Evolutionary conservation across 768 basidiomycete genomes (phyloP), one percentile per base, ranked within the genome.

Genomic region (Lactifluus subvellereus): DNA sequence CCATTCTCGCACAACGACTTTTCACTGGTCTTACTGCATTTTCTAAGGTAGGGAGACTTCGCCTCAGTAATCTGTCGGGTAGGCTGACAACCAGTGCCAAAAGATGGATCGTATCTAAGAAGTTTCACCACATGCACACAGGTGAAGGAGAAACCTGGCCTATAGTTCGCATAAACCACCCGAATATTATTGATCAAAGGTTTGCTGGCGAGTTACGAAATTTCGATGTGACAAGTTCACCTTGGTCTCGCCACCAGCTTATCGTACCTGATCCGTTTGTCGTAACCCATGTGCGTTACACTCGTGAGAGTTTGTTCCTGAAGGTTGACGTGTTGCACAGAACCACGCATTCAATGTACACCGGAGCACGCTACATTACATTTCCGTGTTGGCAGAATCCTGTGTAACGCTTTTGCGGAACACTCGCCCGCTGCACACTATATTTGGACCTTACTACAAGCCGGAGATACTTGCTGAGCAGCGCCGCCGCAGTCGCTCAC

Each of bases 211-310:
- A 61, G 49, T 37, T 61, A 22, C 30, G 22, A 47, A 33, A 43
- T 35, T 66, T 66, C 35, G 45, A 54, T 27, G 62, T 40, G 32
- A 53, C 51, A 47, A 48, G 22, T 22, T 35, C 13, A 8, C 57
- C 66, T 8, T 67, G 66, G 66, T 57, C 59, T 43, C 56, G 33
- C 45, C 66, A 67, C 35, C 66, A 67, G 38, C 66, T 67, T 20
- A 61, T 67, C 57, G 56, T 65, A 3, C 64, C 64, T 37, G 66
- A 67, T 54, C 66, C 64, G 16, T 67, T 61, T 45, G 66, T 58
- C 40, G 38, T 53, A 10, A 67, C 64, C 22, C 52, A 67, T 27
- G 66, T 67, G 22, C 32, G 63, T 37, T 42, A 20, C 20, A 13
- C 27, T 27, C 35, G 30, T 20, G 20, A 9, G 47, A 6, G 38